These are phyloP conservation scores for Nakaseomyces bracarensis DNA, from an alignment of 1,139 yeast species.

Conservation along the genomic window DNA sequence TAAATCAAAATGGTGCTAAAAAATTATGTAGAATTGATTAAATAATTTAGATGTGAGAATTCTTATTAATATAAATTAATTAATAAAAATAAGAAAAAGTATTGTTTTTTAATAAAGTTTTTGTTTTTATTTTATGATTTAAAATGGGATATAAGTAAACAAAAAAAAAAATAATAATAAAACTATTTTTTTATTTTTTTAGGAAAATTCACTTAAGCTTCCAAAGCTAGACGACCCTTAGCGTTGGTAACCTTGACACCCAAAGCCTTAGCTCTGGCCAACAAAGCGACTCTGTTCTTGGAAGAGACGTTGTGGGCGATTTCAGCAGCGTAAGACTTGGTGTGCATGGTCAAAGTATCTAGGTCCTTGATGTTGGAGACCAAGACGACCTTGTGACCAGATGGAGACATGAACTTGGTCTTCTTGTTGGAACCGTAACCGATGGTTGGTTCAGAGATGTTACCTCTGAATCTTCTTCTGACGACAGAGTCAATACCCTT, in stretches of 20 bases:
- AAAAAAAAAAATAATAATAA: no score
- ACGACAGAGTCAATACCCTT: conserved; percentile 99
- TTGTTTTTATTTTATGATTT: no score
- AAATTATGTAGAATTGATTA: no score
- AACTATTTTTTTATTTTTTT: no score
- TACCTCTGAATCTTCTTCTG: conserved; percentile 99
- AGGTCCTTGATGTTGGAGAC: conserved; percentile 90
- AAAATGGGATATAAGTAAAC: no score
- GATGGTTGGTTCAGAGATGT: conserved; percentile 97
- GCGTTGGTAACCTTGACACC: conserved; percentile 99
- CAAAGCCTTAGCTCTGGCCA: conserved; percentile 95
- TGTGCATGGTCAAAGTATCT: conserved; percentile 93
- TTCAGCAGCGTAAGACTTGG: conserved; percentile 99
- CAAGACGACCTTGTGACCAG: conserved; percentile 96
- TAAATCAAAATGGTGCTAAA: no score
- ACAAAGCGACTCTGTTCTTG: conserved; percentile 94
- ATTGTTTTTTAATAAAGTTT: no score
- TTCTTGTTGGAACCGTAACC: conserved; percentile 99
- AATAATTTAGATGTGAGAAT: no score
- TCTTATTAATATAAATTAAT: no score
- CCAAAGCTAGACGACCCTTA: conserved; percentile 96
- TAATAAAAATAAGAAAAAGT: no score
- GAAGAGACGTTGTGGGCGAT: conserved; percentile 98
- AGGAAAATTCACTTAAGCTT: conserved; percentile 78
- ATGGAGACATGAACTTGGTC: conserved; percentile 92